Base-by-base conservation (phyloP, 345 rosid species). In the Dimocarpus longan region DNA sequence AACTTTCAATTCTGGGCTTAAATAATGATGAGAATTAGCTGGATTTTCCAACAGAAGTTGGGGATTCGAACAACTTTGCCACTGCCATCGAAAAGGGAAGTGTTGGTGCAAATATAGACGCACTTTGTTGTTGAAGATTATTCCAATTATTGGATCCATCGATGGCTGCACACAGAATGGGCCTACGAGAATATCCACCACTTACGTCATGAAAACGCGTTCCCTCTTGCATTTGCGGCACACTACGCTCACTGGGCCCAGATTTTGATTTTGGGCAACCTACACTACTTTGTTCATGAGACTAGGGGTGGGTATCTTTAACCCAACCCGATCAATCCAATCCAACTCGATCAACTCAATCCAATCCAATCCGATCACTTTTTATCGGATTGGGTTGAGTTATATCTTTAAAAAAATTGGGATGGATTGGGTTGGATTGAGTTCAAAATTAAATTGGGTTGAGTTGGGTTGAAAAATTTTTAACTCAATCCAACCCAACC, bases 231-330 rank as follows among this genome's bases (percentile, higher is more conserved):
- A 6, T 91, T 82, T 78, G 92, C 98, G 4, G 97, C 94, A 5
- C 92, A 93, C 4, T 87, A 93, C 40, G 95, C 93, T 4, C 95
- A 91, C 84, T 95, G 98, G 98, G 92, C 89, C 54, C 97, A 93
- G 79, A 66, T 91, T 32, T 84, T 95, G 87, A 80, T 92, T 74
- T 93, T 91, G 6, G 97, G 97, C 12, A n/a, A n/a, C n/a, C n/a
- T n/a, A n/a, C n/a, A n/a, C n/a, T n/a, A n/a, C n/a, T n/a, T n/a
- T n/a, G n/a, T n/a, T n/a, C n/a, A n/a, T n/a, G n/a, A n/a, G n/a
- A n/a, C n/a, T n/a, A n/a, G n/a, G n/a, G n/a, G n/a, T n/a, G n/a
- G n/a, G n/a, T n/a, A n/a, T n/a, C n/a, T n/a, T n/a, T n/a, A n/a
- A n/a, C n/a, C n/a, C n/a, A n/a, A n/a, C n/a, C n/a, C n/a, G n/a